Evolutionary conservation across 768 basidiomycete species (phyloP), one percentile per base, ranked within the genome.

Genomic region (Postia placenta): DNA sequence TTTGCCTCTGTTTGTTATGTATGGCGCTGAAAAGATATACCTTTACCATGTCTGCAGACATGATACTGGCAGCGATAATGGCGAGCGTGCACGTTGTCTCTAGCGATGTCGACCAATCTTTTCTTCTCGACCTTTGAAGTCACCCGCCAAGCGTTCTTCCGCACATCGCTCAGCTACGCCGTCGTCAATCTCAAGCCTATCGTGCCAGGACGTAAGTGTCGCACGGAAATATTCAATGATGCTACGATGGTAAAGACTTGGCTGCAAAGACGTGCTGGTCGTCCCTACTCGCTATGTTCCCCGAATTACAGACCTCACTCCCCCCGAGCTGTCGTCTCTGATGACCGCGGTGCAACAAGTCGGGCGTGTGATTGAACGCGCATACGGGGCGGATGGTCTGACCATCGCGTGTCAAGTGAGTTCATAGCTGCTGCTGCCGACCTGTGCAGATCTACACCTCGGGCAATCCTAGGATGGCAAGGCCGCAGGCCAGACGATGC

Each of bases 171-270:
- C 11, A 80, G 87, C 0, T 87, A 78, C 65, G 95, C 89, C 1
- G 85, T 96, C 53, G 94, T 97, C 40, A 98, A 98, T 64, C 79
- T 96, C 52, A 96, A 92, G 59, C 95, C 94, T 1, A 83, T 96
- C 56, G 81, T 94, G 7, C 92, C 92, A 35, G 93, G 93, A 42
- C 93, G 95, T 98, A 66, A 69, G 90, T 23, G 23, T 42, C 17
- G 24, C 26, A 9, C 17, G 38, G 11, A 35, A 35, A 26, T 25
- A 35, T 11, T 22, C 12, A 30, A 11, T 43, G 42, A 17, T 39
- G 17, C 33, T 23, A 38, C 25, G 26, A 40, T 28, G 23, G n/a
- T 23, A 38, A 40, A 12, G 42, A 42, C 7, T 4, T 38, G 3
- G 30, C 47, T 26, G 40, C 36, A 28, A 52, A 80, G 79, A 83